Evolutionary conservation across 2,329 filamentous ascomycete species (phyloP).

Genomic region (Cercospora sp.): DNA sequence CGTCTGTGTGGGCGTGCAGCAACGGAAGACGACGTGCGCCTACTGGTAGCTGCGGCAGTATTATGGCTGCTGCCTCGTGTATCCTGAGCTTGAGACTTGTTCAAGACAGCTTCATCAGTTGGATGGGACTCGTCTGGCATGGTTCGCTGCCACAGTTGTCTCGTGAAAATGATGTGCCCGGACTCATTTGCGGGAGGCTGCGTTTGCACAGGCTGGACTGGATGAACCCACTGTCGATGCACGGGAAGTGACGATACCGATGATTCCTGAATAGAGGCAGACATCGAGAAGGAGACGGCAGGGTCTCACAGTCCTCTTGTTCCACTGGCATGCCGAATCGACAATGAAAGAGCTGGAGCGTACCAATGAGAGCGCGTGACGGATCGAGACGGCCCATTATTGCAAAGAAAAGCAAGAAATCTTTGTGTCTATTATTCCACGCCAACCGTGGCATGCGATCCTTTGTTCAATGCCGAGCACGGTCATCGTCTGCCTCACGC

Average conservation of each 20-base stretch:
- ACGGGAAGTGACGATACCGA: constrained; percentile 24
- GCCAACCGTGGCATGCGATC: constrained; percentile 36
- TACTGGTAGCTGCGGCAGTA: constrained; percentile 27
- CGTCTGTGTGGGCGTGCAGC: constrained; percentile 35
- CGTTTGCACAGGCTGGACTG: constrained; percentile 29
- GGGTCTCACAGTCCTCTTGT: constrained; percentile 37
- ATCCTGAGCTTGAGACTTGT: constrained; percentile 37
- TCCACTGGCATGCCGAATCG: constrained; percentile 36
- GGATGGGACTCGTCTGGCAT: constrained; percentile 36
- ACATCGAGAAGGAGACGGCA: constrained; percentile 37
- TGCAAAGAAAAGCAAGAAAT: constrained; percentile 28
- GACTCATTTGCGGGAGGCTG: constrained; percentile 32
- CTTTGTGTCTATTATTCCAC: constrained; percentile 40
- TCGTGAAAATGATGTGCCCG: constrained; percentile 40
- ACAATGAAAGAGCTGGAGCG: constrained; percentile 36
- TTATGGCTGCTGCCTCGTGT: constrained; percentile 28
- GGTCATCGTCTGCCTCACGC: constrained; percentile 29
- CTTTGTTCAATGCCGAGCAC: constrained; percentile 40
- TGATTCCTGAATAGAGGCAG: constrained; percentile 31
- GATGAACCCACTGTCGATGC: constrained; percentile 22
- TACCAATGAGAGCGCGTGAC: constrained; percentile 35
- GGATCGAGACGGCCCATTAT: constrained; percentile 36
- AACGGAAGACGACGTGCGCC: constrained; percentile 35
- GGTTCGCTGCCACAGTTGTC: constrained; percentile 43
- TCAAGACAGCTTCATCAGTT: constrained; percentile 35